These are phyloP conservation scores for Mycena chlorophos DNA, from an alignment of 768 basidiomycete species.

Conservation along the genomic window DNA sequence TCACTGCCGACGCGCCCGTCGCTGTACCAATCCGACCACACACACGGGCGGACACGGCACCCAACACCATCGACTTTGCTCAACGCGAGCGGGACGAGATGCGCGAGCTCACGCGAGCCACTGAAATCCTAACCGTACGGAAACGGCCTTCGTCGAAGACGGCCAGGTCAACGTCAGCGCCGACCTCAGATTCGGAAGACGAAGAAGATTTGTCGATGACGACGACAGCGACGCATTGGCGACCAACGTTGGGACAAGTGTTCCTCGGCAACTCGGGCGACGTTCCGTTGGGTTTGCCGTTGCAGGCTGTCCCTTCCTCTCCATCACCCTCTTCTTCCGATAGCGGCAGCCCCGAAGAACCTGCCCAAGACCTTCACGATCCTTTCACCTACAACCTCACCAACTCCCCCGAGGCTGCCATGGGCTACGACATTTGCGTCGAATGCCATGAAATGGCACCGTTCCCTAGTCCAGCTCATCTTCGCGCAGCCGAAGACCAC, in stretches of 20 bases:
- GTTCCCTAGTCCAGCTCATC: slow-evolving; percentile 64
- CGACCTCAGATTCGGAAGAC: neutral
- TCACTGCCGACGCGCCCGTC: slow-evolving; percentile 7
- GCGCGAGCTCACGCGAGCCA: slow-evolving; percentile 80
- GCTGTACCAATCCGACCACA: slow-evolving; percentile 9
- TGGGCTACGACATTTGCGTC: slow-evolving; percentile 82
- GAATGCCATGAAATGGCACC: slow-evolving; percentile 84
- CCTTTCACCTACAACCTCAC: slow-evolving; percentile 44
- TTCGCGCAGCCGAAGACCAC: slow-evolving; percentile 78
- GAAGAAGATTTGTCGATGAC: slow-evolving; percentile 26
- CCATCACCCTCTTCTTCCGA: slow-evolving; percentile 27
- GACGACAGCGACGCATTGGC: slow-evolving; percentile 46
- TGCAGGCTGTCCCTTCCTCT: neutral
- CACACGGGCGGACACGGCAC: slow-evolving; percentile 20
- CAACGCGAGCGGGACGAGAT: slow-evolving; percentile 87
- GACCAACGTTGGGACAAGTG: slow-evolving; percentile 63
- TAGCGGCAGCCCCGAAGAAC: slow-evolving; percentile 6
- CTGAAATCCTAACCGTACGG: slow-evolving; percentile 63
- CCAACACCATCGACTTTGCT: slow-evolving; percentile 78
- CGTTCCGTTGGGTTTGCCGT: slow-evolving; percentile 54
- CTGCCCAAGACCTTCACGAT: slow-evolving; percentile 25
- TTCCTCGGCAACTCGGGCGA: slow-evolving; percentile 84
- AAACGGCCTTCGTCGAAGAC: too few relatives aligned
- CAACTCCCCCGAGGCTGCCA: slow-evolving; percentile 49
- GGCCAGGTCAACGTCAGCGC: neutral